Conservation (phyloP, 345 rosid species). For the Lepidium sativum region DNA sequence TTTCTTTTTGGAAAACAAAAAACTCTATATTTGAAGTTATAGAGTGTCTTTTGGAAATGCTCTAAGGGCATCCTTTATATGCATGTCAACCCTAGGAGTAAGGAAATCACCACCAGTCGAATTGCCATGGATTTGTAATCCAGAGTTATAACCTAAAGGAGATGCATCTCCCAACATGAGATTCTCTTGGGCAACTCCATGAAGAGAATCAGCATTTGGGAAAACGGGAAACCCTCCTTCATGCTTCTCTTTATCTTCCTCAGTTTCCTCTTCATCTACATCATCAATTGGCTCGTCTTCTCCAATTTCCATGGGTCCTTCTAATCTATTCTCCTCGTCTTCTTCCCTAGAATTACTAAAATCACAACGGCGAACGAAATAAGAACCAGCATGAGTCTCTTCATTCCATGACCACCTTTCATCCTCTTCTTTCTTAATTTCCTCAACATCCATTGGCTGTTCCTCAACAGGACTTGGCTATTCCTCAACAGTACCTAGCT, state of each 20-base stretch:
- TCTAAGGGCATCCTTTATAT: too few relatives aligned
- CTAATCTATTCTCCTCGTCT: constrained; percentile 21
- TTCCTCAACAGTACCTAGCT: too few relatives aligned
- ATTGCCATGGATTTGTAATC: constrained; percentile 39
- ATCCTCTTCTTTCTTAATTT: constrained; percentile 28
- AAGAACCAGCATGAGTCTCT: constrained; percentile 28
- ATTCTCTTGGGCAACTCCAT: constrained; percentile 44
- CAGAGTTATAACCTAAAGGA: constrained; percentile 45
- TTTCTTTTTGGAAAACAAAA: too few relatives aligned
- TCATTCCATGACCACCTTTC: constrained; percentile 39
- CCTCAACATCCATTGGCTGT: constrained; percentile 39
- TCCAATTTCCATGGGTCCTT: constrained; percentile 32
- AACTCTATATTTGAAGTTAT: too few relatives aligned
- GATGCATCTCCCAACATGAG: constrained; percentile 50
- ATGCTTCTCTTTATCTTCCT: constrained; percentile 32
- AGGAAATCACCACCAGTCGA: constrained; percentile 52
- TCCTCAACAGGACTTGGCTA: constrained; percentile 21
- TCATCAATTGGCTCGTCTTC: constrained; percentile 29
- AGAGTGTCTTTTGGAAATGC: too few relatives aligned
- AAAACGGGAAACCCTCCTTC: constrained; percentile 38
- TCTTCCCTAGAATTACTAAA: constrained; percentile 15
- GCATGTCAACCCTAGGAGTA: constrained; percentile 45
- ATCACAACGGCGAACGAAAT: constrained; percentile 41
- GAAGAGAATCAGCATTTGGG: constrained; percentile 36
- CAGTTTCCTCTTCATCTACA: constrained; percentile 26